phyloP scores from a whole-genome alignment of 2,329 filamentous ascomycete genomes.

The Basipetospora chlamydospora region DNA sequence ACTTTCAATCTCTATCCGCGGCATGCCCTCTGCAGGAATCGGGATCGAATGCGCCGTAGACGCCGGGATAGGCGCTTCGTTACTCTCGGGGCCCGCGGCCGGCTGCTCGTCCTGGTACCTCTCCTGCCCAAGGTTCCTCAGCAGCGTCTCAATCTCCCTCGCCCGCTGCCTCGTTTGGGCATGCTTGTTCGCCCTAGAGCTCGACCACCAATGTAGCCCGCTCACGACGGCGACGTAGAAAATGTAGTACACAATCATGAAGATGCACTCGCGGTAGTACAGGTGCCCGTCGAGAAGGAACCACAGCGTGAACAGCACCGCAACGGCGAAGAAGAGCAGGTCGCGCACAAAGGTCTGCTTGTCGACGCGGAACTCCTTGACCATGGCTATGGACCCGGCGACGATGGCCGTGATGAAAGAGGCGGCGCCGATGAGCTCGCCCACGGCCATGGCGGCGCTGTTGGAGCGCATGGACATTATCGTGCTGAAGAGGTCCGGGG shows the following conservation, averaged over 20 bases:
- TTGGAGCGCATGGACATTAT: conserved; percentile 97
- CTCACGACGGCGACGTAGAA: conserved; percentile 55
- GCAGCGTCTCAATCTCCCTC: not conserved
- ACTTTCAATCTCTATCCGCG: conserved; percentile 29
- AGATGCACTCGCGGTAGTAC: conserved; percentile 73
- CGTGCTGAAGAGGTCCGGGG: conserved; percentile 94
- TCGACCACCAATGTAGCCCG: conserved; percentile 1
- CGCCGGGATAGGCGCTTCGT: too few species aligned
- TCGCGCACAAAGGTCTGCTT: conserved; percentile 83
- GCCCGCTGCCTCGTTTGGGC: not conserved
- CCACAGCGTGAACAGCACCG: conserved; percentile 72
- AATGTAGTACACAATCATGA: conserved; percentile 82
- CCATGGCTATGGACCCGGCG: conserved; percentile 90
- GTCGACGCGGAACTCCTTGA: conserved; percentile 86
- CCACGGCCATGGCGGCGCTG: conserved; percentile 90
- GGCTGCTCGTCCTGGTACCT: conserved; percentile 3
- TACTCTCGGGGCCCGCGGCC: too few species aligned
- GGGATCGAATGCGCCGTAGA: conserved; percentile 7
- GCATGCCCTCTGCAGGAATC: conserved; percentile 1
- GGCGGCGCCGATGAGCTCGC: conserved; percentile 87
- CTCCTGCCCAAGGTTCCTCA: not conserved
- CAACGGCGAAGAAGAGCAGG: conserved; percentile 79
- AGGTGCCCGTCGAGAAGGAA: conserved; percentile 77
- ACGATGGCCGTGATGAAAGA: conserved; percentile 95
- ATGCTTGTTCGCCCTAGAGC: not conserved